Percentiles rank a stretch among this genome's conserved stretches.
Conservation (phyloP, 345 rosid species). For the Linum tenue region DNA sequence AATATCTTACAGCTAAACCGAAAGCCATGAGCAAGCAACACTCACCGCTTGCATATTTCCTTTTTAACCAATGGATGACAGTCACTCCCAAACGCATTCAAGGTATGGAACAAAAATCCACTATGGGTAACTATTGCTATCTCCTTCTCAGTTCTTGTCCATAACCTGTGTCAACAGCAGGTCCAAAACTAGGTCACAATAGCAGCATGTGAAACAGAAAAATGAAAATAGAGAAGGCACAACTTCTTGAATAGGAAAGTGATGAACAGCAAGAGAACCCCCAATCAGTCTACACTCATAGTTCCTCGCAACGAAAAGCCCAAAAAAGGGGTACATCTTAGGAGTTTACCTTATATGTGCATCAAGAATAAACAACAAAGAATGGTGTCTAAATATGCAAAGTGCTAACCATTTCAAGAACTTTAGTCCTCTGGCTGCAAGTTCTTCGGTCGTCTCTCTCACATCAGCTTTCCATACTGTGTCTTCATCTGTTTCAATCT, state of each 20-base stretch:
- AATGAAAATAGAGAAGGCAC: too few species aligned
- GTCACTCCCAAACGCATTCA: conserved; percentile 60
- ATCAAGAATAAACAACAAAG: background rate
- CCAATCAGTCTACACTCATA: background rate
- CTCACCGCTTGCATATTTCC: conserved; percentile 75
- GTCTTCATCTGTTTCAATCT: conserved; percentile 81
- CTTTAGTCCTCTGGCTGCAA: conserved; percentile 62
- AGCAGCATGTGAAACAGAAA: background rate
- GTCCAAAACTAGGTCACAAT: background rate
- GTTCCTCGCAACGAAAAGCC: background rate
- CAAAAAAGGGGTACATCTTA: background rate
- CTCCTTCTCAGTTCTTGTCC: conserved; percentile 94
- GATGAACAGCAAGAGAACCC: background rate
- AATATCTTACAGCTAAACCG: background rate
- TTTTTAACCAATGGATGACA: conserved; percentile 66
- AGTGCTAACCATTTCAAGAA: conserved; percentile 65
- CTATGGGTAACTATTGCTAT: conserved; percentile 95
- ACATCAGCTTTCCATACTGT: conserved; percentile 64
- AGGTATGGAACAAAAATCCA: conserved; percentile 79
- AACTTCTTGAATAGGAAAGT: background rate
- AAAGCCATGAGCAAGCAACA: conserved; percentile 4
- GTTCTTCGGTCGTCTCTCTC: conserved; percentile 77
- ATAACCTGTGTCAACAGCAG: conserved; percentile 46
- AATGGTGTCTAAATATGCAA: background rate
- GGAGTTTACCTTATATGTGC: background rate